Evolutionary conservation across 768 basidiomycete species (phyloP).

Genomic region (Pseudohyphozyma bogoriensis): DNA sequence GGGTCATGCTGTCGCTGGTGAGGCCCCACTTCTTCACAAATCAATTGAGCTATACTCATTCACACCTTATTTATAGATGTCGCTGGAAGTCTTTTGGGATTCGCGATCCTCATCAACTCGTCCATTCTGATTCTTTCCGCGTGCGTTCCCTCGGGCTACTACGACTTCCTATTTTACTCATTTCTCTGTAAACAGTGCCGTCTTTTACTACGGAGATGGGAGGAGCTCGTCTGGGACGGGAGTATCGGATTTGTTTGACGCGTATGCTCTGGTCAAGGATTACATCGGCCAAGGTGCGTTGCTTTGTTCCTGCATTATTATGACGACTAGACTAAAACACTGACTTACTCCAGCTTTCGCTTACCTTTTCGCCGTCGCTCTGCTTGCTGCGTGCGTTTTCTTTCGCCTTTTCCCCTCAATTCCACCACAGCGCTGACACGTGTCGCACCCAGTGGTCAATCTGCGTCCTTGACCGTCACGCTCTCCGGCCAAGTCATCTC

Average conservation of each 20-base stretch:
- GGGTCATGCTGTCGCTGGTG: constrained; percentile 43
- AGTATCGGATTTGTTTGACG: constrained; percentile 63
- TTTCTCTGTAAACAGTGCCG: constrained; percentile 44
- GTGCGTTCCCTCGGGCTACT: no score
- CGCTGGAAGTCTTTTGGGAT: constrained; percentile 54
- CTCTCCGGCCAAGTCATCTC: constrained; percentile 76
- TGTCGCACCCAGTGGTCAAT: no score
- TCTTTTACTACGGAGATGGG: constrained; percentile 55
- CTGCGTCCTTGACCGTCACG: constrained; percentile 79
- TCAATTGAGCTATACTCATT: neutral
- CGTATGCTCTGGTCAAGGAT: constrained; percentile 60
- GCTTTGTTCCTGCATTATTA: neutral
- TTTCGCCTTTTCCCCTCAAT: no score
- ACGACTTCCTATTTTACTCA: no score
- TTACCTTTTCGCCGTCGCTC: constrained; percentile 71
- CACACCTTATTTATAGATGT: constrained; percentile 50
- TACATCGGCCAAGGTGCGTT: constrained; percentile 57
- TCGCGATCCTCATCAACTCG: constrained; percentile 82
- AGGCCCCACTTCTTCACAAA: neutral
- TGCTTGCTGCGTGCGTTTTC: constrained; percentile 71
- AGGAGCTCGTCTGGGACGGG: neutral
- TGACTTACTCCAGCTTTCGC: constrained; percentile 55
- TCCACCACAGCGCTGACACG: no score
- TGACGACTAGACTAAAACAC: no score
- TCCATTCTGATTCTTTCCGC: constrained; percentile 21